These are phyloP conservation scores for Antitrichia curtipendula DNA, from an alignment of 225 moss, liverwort and hornwort species.

Conservation along the genomic window DNA sequence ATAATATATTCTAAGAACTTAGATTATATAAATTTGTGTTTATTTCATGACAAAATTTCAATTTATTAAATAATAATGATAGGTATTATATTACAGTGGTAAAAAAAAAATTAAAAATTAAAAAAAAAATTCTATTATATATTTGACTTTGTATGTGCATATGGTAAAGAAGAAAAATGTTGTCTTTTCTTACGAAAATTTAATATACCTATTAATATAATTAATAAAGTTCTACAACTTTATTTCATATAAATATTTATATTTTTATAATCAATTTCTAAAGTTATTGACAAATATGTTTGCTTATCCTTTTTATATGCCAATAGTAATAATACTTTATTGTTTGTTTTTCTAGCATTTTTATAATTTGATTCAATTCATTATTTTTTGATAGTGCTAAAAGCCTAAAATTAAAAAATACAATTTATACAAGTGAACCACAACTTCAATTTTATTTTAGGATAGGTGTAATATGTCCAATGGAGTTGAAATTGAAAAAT, in stretches of 20 bases:
- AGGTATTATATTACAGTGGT: background rate
- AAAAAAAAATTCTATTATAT: background rate
- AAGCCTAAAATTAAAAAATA: background rate
- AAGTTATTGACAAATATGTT: background rate
- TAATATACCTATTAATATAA: too few relatives aligned
- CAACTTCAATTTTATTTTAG: too few relatives aligned
- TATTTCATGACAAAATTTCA: too few relatives aligned
- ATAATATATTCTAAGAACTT: background rate
- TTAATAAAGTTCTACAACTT: background rate
- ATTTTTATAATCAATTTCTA: background rate
- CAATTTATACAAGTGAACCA: fast-evolving
- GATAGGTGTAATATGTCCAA: too few relatives aligned
- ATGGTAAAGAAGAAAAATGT: background rate
- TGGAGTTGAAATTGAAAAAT: too few relatives aligned
- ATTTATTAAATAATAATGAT: background rate
- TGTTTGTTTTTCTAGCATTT: background rate
- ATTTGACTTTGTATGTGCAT: background rate
- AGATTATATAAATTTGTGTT: too few relatives aligned
- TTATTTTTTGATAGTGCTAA: background rate
- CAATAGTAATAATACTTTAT: too few relatives aligned
- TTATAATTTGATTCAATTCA: background rate
- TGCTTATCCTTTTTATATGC: background rate
- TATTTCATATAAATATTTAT: too few relatives aligned
- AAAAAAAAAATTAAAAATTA: background rate
- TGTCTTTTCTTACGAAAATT: background rate